Base-by-base conservation (phyloP, 2,329 filamentous ascomycete genomes). In the Diatrype stigma region DNA sequence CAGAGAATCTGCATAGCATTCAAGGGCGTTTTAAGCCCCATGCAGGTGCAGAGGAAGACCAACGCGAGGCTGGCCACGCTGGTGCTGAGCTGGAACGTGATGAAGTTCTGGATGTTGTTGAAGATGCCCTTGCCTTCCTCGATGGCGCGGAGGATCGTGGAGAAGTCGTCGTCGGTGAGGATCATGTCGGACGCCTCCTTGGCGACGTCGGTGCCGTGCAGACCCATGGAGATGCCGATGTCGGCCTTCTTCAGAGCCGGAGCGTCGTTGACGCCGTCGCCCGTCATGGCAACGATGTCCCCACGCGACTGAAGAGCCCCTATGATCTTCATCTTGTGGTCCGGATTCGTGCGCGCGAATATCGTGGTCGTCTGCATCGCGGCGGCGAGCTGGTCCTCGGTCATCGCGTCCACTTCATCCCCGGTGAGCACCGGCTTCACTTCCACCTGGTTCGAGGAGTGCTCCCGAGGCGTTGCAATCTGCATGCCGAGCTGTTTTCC, bases 1-100 rank as follows among this genome's bases (percentile, higher is more conserved):
- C 94, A 99, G 40, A 99, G 80, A 74, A 99, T 99, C 74, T 99
- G 94, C 94, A 99, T 99, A 46, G 94, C 91, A 68, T 99, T 99
- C 54, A 99, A 78, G 44, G 94, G 95, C 67, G 94, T 96, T 72
- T 90, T 92, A 74, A 95, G 94, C 37, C 94, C 94, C 55, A 96
- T 80, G 60, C 90, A 87, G 28, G 91, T 96, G 76, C 92, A 96
- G 63, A 99, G 72, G 59, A 99, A 83, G 17, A 99, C 94, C 49
- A 99, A 78, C 51, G 89, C 90, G 59, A 99, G 76, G 54, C 94
- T 91, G 49, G 95, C 94, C 19, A 95, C 94, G 67, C 91, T 96
- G 45, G 94, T 99, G 70, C 92, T 96, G 51, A 99, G 81, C 74
- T 99, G 95, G 72, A 99, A 99, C 0, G 94, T 97, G 56, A 99